Evolutionary conservation across 2,329 filamentous ascomycete species (phyloP).

Genomic region (Paecilomyces niveus): DNA sequence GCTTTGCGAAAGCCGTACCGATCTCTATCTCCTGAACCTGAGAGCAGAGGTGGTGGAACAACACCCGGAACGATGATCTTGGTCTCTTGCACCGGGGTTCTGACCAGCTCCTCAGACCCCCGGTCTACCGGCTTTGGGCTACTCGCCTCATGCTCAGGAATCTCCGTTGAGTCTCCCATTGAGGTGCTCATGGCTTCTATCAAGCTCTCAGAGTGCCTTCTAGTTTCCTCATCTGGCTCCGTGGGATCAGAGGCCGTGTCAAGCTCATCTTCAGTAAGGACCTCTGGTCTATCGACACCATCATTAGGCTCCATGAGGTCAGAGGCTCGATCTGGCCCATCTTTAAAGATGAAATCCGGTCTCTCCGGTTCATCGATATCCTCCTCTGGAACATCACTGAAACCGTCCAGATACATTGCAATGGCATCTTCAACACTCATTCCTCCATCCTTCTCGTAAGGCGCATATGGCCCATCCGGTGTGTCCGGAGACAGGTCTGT

Average conservation of each 20-base stretch:
- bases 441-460: constrained; percentile 45
- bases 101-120: constrained; percentile 17
- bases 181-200: background rate
- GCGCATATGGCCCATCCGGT: constrained; percentile 63
- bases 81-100: constrained; percentile 11
- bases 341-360: background rate
- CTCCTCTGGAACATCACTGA: constrained; percentile 40
- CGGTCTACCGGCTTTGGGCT: background rate
- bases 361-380: background rate
- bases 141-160: constrained; percentile 29
- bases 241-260: background rate
- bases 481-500: constrained; percentile 54
- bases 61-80: constrained; percentile 27
- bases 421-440: constrained; percentile 57
- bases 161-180: constrained; percentile 4
- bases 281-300: background rate
- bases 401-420: constrained; percentile 54
- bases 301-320: background rate
- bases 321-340: background rate
- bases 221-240: background rate
- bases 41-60: constrained; percentile 30
- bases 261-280: background rate
- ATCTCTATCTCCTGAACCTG: constrained; percentile 50
- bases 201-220: background rate
- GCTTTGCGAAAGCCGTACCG: constrained; percentile 89